These are phyloP conservation scores for Neofusicoccum laricinum DNA, from an alignment of 2,329 filamentous ascomycete species.

Conservation along the genomic window DNA sequence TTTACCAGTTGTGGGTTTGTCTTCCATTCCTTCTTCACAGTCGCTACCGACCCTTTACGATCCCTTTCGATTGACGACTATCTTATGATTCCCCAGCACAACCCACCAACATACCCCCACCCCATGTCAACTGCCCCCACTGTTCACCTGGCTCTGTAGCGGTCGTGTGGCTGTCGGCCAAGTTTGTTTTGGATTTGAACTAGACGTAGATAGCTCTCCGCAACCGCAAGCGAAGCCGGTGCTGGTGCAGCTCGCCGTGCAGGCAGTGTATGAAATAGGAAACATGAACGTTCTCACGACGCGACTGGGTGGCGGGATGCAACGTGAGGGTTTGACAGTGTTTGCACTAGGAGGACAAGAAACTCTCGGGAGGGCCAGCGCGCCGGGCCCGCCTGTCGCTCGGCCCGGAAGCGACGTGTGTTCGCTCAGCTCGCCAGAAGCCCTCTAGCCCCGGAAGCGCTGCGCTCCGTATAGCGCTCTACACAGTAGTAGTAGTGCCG, in stretches of 20 bases:
- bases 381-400: too few species aligned
- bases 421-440: too few species aligned
- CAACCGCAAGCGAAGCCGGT: background rate
- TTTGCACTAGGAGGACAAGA: background rate
- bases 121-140: background rate
- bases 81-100: conserved; percentile 8
- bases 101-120: background rate
- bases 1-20: background rate
- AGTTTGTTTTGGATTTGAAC: background rate
- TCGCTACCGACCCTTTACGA: conserved; percentile 13
- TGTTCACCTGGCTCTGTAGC: background rate
- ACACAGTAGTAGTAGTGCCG: too few species aligned
- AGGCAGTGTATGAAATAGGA: background rate
- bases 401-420: too few species aligned
- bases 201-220: conserved; percentile 11
- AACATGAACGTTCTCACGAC: background rate
- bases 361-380: background rate
- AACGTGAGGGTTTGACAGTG: background rate
- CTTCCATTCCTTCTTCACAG: background rate
- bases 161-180: conserved; percentile 1
- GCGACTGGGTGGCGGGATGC: background rate
- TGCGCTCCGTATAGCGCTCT: too few species aligned
- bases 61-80: conserved; percentile 8
- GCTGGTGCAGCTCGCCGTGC: conserved; percentile 8
- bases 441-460: too few species aligned